Evolutionary conservation across 208 protist genomes (phyloP).

Genomic region (Crithidia fasciculata): DNA sequence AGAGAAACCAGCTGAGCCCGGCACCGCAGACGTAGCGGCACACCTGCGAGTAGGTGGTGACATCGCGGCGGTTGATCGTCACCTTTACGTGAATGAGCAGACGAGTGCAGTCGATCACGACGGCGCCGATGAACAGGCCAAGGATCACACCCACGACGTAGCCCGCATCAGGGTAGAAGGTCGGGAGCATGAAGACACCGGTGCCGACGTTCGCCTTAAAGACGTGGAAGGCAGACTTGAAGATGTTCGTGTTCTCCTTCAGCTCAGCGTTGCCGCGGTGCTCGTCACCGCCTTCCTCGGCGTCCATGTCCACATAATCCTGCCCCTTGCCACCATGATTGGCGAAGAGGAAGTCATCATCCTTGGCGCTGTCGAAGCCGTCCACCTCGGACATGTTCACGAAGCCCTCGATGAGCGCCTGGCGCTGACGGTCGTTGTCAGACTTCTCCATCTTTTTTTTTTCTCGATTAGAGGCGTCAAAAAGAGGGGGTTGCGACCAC

Average conservation of each 20-base stretch:
- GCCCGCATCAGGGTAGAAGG: conserved; percentile 78
- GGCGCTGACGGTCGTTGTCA: conserved; percentile 27
- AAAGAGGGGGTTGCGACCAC: too few species aligned
- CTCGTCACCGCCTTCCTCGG: conserved; percentile 15
- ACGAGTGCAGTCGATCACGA: conserved; percentile 77
- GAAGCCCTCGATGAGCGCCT: conserved; percentile 45
- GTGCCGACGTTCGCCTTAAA: conserved; percentile 91
- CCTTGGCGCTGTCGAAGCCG: conserved; percentile 9
- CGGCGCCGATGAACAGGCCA: conserved; percentile 47
- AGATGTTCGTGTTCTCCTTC: conserved; percentile 69
- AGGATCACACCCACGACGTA: conserved; percentile 60
- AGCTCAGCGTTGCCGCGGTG: conserved; percentile 31
- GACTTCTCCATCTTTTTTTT: conserved; percentile 4
- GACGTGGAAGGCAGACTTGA: conserved; percentile 80
- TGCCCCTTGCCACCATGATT: conserved; percentile 8
- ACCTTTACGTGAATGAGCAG: conserved; percentile 70
- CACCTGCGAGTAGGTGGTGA: conserved; percentile 77
- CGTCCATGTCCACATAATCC: conserved; percentile 54
- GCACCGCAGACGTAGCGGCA: conserved; percentile 66
- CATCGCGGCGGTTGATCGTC: conserved; percentile 58
- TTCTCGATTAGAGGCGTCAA: too few species aligned
- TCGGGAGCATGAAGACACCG: conserved; percentile 81
- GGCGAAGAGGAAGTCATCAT: conserved; percentile 18
- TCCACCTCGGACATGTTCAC: conserved; percentile 47
- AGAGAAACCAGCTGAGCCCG: conserved; percentile 57